Conservation (phyloP, 495 filamentous ascomycete species). For the Letharia lupina region DNA sequence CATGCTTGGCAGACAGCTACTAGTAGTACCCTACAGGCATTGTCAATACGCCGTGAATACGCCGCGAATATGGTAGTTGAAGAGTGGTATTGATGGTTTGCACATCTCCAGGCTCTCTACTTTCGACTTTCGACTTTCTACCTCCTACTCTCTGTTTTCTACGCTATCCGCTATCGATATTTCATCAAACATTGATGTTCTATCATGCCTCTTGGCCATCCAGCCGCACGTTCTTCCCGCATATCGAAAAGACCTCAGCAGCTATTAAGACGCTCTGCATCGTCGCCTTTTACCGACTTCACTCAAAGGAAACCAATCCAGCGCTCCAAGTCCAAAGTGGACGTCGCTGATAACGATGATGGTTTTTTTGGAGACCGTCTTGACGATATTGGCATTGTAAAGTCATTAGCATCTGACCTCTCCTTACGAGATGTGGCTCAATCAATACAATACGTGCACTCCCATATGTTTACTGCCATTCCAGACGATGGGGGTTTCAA, state of each 20-base stretch:
- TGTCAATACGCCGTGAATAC: too few relatives aligned
- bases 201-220: constrained; percentile 27
- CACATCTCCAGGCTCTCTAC: neutral
- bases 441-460: constrained; percentile 52
- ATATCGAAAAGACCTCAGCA: constrained; percentile 24
- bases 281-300: constrained; percentile 45
- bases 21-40: too few relatives aligned
- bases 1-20: too few relatives aligned
- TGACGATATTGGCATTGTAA: constrained; percentile 48
- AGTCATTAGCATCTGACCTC: constrained; percentile 42
- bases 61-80: too few relatives aligned
- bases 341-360: constrained; percentile 33
- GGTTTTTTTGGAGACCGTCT: constrained; percentile 44
- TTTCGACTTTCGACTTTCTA: too few relatives aligned
- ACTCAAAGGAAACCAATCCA: constrained; percentile 49
- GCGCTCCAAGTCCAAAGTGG: constrained; percentile 27
- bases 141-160: neutral
- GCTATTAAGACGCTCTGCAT: constrained; percentile 31
- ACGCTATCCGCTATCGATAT: neutral
- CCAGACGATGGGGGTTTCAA: constrained; percentile 64
- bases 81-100: neutral
- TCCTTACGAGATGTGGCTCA: constrained; percentile 55
- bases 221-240: constrained; percentile 31
- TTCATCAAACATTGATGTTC: neutral
- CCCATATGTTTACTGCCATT: constrained; percentile 60